Percentiles rank a stretch among this genome's conserved stretches.
Conservation (phyloP, 192 early-diverging fungal genomes). For the Mortierella claussenii region DNA sequence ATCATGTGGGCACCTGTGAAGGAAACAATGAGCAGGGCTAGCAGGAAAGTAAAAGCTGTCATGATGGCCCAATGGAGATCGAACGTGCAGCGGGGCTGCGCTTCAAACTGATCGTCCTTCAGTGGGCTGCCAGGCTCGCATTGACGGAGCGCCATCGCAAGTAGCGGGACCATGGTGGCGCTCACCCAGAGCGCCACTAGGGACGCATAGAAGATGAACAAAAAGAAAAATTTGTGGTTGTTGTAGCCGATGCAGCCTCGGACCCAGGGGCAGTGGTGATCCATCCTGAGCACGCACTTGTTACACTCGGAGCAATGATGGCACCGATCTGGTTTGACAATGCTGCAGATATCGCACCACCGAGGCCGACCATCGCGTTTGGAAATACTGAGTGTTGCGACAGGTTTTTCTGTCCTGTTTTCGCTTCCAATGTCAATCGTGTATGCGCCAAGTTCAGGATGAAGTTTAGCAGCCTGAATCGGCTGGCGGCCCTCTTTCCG, state of each 20-base stretch:
- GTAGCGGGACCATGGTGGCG: slow-evolving; percentile 51
- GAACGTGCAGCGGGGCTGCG: slow-evolving; percentile 9
- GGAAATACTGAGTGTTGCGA: slow-evolving; percentile 34
- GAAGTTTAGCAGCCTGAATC: too few relatives aligned
- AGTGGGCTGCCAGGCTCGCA: slow-evolving; percentile 10
- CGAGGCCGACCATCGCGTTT: slow-evolving; percentile 31
- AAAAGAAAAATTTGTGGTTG: slow-evolving; percentile 62
- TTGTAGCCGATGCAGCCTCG: slow-evolving; percentile 62
- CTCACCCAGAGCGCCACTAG: slow-evolving; percentile 50
- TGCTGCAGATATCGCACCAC: slow-evolving; percentile 53
- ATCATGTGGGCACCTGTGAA: slow-evolving; percentile 62
- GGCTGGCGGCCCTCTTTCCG: too few relatives aligned
- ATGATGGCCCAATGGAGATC: slow-evolving; percentile 56
- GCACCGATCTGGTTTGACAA: slow-evolving; percentile 63
- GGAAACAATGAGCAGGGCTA: slow-evolving; percentile 59
- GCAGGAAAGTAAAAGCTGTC: slow-evolving; percentile 50
- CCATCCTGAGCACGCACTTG: slow-evolving; percentile 64
- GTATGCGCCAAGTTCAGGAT: too few relatives aligned
- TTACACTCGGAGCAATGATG: slow-evolving; percentile 66
- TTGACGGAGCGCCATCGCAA: slow-evolving; percentile 7
- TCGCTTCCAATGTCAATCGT: neutral
- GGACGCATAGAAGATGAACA: slow-evolving; percentile 58
- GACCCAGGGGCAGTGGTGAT: slow-evolving; percentile 61
- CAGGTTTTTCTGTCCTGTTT: slow-evolving; percentile 1
- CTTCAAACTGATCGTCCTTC: neutral